Evolutionary conservation across 805 yeast genomes (phyloP).

Genomic region (Ogataea methylovora): DNA sequence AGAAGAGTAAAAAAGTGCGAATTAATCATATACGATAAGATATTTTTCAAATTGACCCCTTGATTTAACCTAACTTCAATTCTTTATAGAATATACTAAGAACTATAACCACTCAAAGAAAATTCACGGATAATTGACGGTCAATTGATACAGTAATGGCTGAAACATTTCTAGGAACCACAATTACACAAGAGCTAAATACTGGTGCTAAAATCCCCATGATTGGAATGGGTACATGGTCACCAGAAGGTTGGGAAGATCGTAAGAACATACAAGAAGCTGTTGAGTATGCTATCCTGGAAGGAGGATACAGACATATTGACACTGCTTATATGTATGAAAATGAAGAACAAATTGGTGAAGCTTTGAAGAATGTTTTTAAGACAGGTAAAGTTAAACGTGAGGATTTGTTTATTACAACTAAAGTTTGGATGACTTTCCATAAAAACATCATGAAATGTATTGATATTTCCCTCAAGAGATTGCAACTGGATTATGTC

Average conservation of each 20-base stretch:
- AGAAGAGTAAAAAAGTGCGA: too few species aligned
- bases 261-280: conserved; percentile 1
- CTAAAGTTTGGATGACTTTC: conserved; percentile 21
- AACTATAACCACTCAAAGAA: too few species aligned
- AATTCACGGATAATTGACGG: too few species aligned
- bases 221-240: conserved; percentile 18
- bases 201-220: conserved; percentile 14
- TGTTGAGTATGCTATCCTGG: conserved; percentile 15
- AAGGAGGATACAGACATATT: conserved; percentile 34
- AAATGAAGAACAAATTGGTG: conserved; percentile 34
- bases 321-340: conserved; percentile 34
- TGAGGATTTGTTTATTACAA: conserved; percentile 11
- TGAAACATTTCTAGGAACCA: too few species aligned
- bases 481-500: conserved; percentile 31
- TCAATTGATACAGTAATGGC: too few species aligned
- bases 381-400: conserved; percentile 1
- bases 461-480: conserved; percentile 27
- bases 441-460: conserved; percentile 27
- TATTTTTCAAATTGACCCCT: too few species aligned
- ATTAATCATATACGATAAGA: too few species aligned
- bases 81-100: too few species aligned
- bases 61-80: too few species aligned
- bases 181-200: conserved; percentile 8
- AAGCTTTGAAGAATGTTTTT: conserved; percentile 23
- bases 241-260: conserved; percentile 6